phyloP scores from a whole-genome alignment of 164 flowering plant genomes.

The Akebia trifoliata region DNA sequence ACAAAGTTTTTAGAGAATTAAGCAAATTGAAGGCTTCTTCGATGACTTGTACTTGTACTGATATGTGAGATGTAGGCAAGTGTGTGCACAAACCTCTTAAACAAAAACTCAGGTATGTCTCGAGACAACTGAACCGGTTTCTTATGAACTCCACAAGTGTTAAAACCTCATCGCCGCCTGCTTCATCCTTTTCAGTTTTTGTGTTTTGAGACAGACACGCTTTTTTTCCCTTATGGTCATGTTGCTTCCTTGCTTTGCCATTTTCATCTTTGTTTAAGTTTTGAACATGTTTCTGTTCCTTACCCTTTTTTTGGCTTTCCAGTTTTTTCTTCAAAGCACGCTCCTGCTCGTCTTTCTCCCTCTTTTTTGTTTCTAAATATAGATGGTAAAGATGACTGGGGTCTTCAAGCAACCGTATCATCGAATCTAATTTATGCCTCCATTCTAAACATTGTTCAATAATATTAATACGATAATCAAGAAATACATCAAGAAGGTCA shows the following conservation, averaged over 20 bases:
- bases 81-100: conserved; percentile 29
- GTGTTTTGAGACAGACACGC: too few relatives aligned
- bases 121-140: conserved; percentile 10
- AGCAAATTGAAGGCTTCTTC: conserved; percentile 17
- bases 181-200: too few relatives aligned
- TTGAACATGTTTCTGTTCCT: too few relatives aligned
- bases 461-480: conserved; percentile 34
- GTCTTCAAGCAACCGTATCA: conserved; percentile 36
- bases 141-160: conserved; percentile 28
- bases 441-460: conserved; percentile 40
- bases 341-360: too few relatives aligned
- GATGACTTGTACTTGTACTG: conserved; percentile 23
- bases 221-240: too few relatives aligned
- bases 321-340: too few relatives aligned
- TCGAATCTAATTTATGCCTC: conserved; percentile 19
- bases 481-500: conserved; percentile 35
- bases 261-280: too few relatives aligned
- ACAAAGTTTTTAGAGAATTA: conserved; percentile 4
- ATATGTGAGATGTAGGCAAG: conserved; percentile 32
- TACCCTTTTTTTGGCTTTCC: too few relatives aligned
- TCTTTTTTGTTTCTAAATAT: conserved; percentile 13
- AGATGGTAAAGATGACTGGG: conserved; percentile 17
- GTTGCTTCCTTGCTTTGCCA: too few relatives aligned
- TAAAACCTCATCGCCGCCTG: too few relatives aligned
- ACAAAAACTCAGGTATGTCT: conserved; percentile 13